Evolutionary conservation across 139 green algal genomes (phyloP), one percentile per base, ranked within the genome.

Genomic region (Bryopsis sp.): DNA sequence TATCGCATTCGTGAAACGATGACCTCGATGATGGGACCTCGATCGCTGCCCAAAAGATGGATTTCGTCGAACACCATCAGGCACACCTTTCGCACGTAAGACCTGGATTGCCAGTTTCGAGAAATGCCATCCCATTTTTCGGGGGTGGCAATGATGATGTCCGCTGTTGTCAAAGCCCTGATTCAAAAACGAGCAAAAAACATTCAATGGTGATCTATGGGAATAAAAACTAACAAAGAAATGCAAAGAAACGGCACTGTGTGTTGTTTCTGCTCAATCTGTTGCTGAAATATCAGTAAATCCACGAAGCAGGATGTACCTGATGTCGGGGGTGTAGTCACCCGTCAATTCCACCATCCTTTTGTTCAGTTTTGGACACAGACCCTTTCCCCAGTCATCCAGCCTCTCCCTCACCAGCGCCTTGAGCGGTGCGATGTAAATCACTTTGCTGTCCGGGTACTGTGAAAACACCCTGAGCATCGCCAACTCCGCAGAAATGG

Each of bases 31-130:
- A 94, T 92, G 43, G 93, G 93, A 0, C 94, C 94, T 26, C 92
- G 78, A 74, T 99, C 94, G 15, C 82, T 88, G 0, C 93, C 94
- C 61, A 99, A 81, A 64, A 99, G 82, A 72, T 99, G 94, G 75
- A 99, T 97, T 86, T 98, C 93, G 46, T 99, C 94, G 47, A 99
- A 92, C n/a, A 99, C 73, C 37, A 99, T 67, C 74, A 99, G 79
- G 5, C 82, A 77, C n/a, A 97, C 89, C 74, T 85, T 71, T 6
- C 47, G 74, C 11, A 93, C 89, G 67, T 94, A 95, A 3, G 62
- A 65, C 6, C 92, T 74, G 26, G 72, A 84, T 69, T 93, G 86
- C 93, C 93, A 98, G 64, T 84, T 87, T 35, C 94, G 84, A 28
- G 73, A 89, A 79, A 98, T 95, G 61, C 90, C 92, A 78, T 97